Evolutionary conservation across 768 basidiomycete species (phyloP), one percentile per base, ranked within the genome.

Genomic region (Lactifluus piperatus): DNA sequence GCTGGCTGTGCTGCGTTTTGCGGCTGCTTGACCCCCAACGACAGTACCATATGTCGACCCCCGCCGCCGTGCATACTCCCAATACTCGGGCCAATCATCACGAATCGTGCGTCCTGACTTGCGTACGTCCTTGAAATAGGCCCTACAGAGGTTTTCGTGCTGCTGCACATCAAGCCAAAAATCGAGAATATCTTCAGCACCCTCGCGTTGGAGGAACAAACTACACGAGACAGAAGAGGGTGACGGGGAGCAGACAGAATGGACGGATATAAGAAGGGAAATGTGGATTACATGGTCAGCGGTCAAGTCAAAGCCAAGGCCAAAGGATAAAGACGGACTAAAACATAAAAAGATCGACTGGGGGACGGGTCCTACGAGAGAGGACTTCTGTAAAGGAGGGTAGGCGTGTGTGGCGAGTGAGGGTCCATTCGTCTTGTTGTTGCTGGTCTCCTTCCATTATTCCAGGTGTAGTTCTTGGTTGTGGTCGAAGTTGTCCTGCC

Each of bases 81-180:
- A 94, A 68, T 95, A 98, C 71, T 97, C 91, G 5, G 97, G 97
- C 97, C 97, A 99, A 71, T 97, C 97, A 18, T 97, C 90, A 70
- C 88, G 88, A 71, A 99, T 89, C 13, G 88, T 84, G 27, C 88
- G 82, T 3, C 94, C 94, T 0, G 94, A 94, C 75, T 94, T 94
- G 68, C 91, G 87, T 54, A 99, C 84, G 72, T 98, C 97, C 78
- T 97, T 97, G 83, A 99, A 98, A 73, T 98, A 98, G 8, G 95
- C 97, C 61, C 94, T 82, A 72, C 95, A 98, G 34, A 99, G 83
- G 70, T 97, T 97, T 75, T 98, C 97, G 71, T 99, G 97, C 74
- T 98, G 97, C 67, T 97, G 94, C 6, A 98, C 97, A 71, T 99
- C 97, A 29, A 99, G 81, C 94, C 95, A 98, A 68, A 98, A 98